These are phyloP conservation scores for Podaxis carcinomalis DNA, from an alignment of 768 basidiomycete genomes.

Conservation along the genomic window DNA sequence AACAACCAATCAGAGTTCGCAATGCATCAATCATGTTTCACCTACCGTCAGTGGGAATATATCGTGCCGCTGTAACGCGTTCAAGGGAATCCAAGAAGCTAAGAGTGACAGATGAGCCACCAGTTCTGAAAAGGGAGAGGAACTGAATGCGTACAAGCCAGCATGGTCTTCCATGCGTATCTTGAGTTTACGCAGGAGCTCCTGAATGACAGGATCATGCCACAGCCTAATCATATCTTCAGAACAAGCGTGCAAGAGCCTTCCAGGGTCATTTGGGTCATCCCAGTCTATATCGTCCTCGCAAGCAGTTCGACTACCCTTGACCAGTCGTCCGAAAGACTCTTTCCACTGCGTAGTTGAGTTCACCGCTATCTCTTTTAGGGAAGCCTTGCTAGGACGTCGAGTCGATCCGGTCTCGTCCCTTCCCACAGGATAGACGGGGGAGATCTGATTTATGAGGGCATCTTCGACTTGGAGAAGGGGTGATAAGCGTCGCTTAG, in stretches of 20 bases:
- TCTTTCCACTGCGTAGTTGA: slow-evolving; percentile 49
- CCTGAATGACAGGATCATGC: slow-evolving; percentile 50
- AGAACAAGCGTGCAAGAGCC: slow-evolving; percentile 51
- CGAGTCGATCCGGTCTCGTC: slow-evolving; percentile 22
- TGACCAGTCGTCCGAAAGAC: slow-evolving; percentile 26
- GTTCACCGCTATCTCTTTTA: slow-evolving; percentile 51
- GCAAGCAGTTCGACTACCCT: slow-evolving; percentile 22
- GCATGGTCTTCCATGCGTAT: slow-evolving; percentile 63
- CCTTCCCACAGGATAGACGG: slow-evolving; percentile 31
- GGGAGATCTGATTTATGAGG: slow-evolving; percentile 54
- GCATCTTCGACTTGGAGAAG: slow-evolving; percentile 59
- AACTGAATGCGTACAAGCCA: slow-evolving; percentile 54
- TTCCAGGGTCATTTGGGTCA: slow-evolving; percentile 52
- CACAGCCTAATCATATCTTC: slow-evolving; percentile 66
- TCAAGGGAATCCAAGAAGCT: slow-evolving; percentile 71
- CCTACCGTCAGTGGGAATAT: slow-evolving; percentile 64
- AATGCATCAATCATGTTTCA: slow-evolving; percentile 6
- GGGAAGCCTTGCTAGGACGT: background rate
- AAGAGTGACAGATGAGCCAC: background rate
- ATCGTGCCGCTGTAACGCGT: slow-evolving; percentile 57
- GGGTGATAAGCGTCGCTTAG: slow-evolving; percentile 57
- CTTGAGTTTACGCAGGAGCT: slow-evolving; percentile 47
- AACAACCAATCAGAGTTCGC: background rate
- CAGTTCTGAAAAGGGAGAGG: background rate
- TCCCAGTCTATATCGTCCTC: slow-evolving; percentile 36